Base-by-base conservation (phyloP, 2,329 filamentous ascomycete species). In the Trichoderma breve region DNA sequence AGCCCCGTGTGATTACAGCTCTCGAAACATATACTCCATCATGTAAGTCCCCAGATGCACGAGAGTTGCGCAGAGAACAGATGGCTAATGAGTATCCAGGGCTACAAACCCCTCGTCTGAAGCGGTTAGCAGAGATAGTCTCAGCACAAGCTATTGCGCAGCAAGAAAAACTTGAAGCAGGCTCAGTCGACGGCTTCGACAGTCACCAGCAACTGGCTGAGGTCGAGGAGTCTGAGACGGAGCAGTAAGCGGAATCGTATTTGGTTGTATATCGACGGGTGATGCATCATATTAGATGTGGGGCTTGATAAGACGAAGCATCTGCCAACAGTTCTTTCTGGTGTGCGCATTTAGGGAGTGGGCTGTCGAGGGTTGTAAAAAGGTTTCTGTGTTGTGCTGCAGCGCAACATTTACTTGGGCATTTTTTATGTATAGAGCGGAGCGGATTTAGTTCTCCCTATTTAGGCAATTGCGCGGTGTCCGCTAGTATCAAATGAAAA, bases 11-110 rank as follows among this genome's bases (percentile, higher is more conserved):
- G 69, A 99, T 99, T 79, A 98, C 95, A 4, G 96, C 96, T 68
- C 85, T 99, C 75, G 96, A 99, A 85, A 99, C 96, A 15, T 99
- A 99, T 81, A 98, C 96, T 65, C 96, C 96, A 74, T 97, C 95
- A 76, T 99, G 95, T 96, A 87, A 88, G 93, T 30, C 11, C 47
- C 28, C 9, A 28, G 32, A n/a, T 18, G 43, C 21, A n/a, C 7
- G 26, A 14, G 6, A 26, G 9, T 1, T 43, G 12, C 7, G 8
- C 36, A 51, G 15, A 47, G 26, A 34, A 36, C 24, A 24, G 18
- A 39, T 14, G 26, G 21, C 65, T 69, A 61, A 66, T 26, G 32
- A 80, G n/a, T n/a, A 58, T 51, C 14, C 73, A 96, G 93, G 94
- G 95, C 90, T 98, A 64, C 95, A 98, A 93, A 98, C 95, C 72